Base-by-base conservation (phyloP, 164 flowering plant species). In the Platanus orientalis region DNA sequence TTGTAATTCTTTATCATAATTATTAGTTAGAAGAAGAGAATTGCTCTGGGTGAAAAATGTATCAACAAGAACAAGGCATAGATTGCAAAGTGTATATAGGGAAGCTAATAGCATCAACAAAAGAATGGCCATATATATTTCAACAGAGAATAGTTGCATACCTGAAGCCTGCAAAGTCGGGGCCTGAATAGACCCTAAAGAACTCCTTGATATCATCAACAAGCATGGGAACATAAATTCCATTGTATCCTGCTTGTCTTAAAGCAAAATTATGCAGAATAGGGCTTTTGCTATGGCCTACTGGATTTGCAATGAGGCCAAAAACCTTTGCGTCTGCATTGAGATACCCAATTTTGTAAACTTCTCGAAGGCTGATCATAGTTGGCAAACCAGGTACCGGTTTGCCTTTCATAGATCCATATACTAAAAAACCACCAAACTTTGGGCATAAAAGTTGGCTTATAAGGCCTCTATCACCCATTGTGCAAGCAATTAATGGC, bases 151-250 rank as follows among this genome's bases (percentile, higher is more conserved):
- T 5, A 17, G 58, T 32, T 9, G 10, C 55, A 40, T 66, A 79
- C 82, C 84, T 80, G 79, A 71, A 82, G 48, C 82, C 86, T 29
- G 78, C 76, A 75, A 78, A 78, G 36, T 80, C 80, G n/a, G 81
- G 73, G 26, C 34, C 56, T 5, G 76, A 66, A 56, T 76, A 80
- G 19, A 69, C 76, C 4, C 45, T 54, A 55, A 80, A 77, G 60
- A 83, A 83, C 25, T 71, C 71, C 61, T 68, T 61, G 26, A 80
- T 57, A 60, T 79, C 74, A 77, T 80, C 83, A 39, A 80, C 83
- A 39, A 75, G 51, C 75, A 80, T 62, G 14, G 84, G 87, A 30
- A 79, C 80, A 65, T 78, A 83, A 45, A 80, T 60, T 40, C 83
- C 87, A 64, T 83, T 74, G 66, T 56, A 80, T 17, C 77, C 80